phyloP scores from a whole-genome alignment of 257 asterid genomes.

The Coffea eugenioides region DNA sequence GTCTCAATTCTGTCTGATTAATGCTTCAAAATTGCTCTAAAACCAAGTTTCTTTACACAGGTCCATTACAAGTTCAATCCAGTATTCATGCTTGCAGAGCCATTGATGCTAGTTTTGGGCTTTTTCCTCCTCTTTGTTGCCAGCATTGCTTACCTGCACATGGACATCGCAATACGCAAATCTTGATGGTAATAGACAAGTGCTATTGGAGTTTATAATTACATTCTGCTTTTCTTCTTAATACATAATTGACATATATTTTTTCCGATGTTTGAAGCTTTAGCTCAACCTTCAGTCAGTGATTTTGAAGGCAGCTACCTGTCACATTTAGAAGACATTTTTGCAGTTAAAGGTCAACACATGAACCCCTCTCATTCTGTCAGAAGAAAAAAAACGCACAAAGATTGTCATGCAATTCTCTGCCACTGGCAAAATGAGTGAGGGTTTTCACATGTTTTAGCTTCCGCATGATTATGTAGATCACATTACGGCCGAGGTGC shows the following conservation, averaged over 20 bases:
- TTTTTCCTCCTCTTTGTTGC: constrained; percentile 74
- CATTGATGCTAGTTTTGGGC: constrained; percentile 75
- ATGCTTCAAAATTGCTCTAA: neutral
- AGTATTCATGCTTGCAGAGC: constrained; percentile 93
- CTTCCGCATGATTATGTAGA: neutral
- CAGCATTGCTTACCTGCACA: constrained; percentile 73
- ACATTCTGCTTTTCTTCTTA: neutral
- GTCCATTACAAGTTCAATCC: constrained; percentile 86
- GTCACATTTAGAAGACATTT: constrained; percentile 15
- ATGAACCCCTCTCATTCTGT: neutral
- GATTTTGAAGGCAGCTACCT: neutral
- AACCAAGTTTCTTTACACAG: constrained; percentile 44
- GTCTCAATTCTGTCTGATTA: neutral
- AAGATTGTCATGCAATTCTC: neutral
- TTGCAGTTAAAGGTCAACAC: constrained; percentile 9
- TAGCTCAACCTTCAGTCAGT: neutral
- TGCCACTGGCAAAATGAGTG: neutral
- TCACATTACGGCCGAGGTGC: neutral
- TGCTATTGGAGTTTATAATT: neutral
- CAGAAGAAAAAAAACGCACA: neutral
- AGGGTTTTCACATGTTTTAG: neutral
- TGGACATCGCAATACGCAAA: constrained; percentile 76
- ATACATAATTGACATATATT: neutral
- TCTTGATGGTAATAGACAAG: constrained; percentile 10
- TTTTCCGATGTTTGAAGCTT: constrained; percentile 8